Percentiles rank a stretch among this genome's conserved stretches.
phyloP scores from a whole-genome alignment of 2,329 filamentous ascomycete species.

The Akanthomyces dipterigenus region DNA sequence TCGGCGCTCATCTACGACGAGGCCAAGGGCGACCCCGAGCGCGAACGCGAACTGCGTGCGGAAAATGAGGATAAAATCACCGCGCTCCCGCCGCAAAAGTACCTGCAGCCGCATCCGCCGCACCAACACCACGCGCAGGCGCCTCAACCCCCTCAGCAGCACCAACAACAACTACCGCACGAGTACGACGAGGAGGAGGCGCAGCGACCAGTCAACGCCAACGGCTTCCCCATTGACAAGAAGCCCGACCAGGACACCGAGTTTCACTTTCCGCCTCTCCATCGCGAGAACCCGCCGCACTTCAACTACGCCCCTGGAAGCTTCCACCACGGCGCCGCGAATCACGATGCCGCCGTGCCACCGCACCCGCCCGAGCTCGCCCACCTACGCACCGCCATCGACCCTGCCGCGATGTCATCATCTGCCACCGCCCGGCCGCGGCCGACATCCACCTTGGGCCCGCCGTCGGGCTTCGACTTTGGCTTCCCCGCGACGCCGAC shows the following conservation, averaged over 20 bases:
- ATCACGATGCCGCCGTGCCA: conserved; percentile 13
- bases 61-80: conserved; percentile 83
- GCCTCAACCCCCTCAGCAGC: conserved; percentile 19
- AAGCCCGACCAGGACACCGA: conserved; percentile 31
- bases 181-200: conserved; percentile 42
- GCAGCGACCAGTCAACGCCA: conserved; percentile 43
- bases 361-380: conserved; percentile 48
- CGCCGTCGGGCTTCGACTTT: conserved; percentile 63
- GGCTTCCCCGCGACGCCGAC: conserved; percentile 80
- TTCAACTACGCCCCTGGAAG: conserved; percentile 52
- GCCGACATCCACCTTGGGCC: conserved; percentile 51
- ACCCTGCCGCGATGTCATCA: conserved; percentile 9
- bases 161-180: conserved; percentile 18
- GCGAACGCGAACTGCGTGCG: conserved; percentile 68
- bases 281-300: conserved; percentile 44
- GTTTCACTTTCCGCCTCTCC: conserved; percentile 54
- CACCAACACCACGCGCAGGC: conserved; percentile 19
- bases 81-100: conserved; percentile 64
- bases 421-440: conserved; percentile 30
- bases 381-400: conserved; percentile 44
- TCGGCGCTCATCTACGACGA: conserved; percentile 77
- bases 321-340: conserved; percentile 24
- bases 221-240: conserved; percentile 38
- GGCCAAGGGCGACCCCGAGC: conserved; percentile 70
- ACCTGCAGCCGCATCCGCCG: conserved; percentile 42